These are phyloP conservation scores for Xylariaceae sp. DNA, from an alignment of 2,329 filamentous ascomycete species.

Conservation along the genomic window DNA sequence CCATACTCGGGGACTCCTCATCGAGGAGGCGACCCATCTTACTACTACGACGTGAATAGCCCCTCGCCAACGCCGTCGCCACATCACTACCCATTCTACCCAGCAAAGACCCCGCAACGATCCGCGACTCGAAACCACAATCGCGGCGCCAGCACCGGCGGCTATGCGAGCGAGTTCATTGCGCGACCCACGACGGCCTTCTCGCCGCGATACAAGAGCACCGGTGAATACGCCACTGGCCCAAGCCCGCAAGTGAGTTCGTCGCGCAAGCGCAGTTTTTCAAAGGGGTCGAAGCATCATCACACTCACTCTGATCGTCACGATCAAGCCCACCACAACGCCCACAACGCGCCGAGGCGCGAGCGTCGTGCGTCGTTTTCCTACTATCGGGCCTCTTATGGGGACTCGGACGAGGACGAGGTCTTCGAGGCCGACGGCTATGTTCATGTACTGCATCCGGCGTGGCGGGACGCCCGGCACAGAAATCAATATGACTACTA, in stretches of 20 bases:
- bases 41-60: constrained; percentile 52
- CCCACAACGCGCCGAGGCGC: constrained; percentile 37
- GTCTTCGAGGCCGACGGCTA: constrained; percentile 52
- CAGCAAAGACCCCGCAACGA: constrained; percentile 47
- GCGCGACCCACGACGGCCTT: constrained; percentile 47
- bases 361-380: constrained; percentile 57
- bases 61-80: constrained; percentile 58
- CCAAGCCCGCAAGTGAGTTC: constrained; percentile 55
- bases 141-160: constrained; percentile 43
- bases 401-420: constrained; percentile 65
- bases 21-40: constrained; percentile 40
- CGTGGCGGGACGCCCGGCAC: constrained; percentile 41
- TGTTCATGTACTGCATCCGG: constrained; percentile 52
- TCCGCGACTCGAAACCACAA: constrained; percentile 54
- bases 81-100: constrained; percentile 49
- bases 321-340: background rate
- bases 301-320: constrained; percentile 25
- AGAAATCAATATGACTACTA: constrained; percentile 35
- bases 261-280: constrained; percentile 42
- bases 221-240: constrained; percentile 60
- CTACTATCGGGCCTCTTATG: constrained; percentile 59
- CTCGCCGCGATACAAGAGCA: constrained; percentile 61
- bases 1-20: constrained; percentile 47
- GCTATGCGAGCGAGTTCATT: constrained; percentile 33
- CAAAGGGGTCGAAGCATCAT: constrained; percentile 40